Evolutionary conservation across 2,329 filamentous ascomycete genomes (phyloP).

Genomic region (Fusarium abutilonis): DNA sequence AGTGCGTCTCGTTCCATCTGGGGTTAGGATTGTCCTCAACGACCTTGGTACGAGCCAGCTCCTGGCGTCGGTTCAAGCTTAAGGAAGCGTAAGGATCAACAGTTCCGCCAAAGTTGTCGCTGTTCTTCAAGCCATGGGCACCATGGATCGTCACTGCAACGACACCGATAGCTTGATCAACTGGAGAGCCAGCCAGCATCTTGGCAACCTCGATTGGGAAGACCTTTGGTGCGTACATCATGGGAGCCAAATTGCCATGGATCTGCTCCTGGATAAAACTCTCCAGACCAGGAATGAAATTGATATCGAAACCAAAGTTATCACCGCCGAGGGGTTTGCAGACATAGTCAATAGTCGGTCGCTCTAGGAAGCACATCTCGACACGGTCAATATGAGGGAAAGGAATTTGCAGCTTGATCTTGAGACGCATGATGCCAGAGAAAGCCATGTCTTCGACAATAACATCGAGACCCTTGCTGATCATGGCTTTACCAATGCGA

Average conservation of each 20-base stretch:
- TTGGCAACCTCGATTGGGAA: constrained; percentile 99
- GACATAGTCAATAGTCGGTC: constrained; percentile 92
- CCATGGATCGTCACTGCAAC: constrained; percentile 91
- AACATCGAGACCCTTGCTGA: constrained; percentile 95
- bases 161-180: constrained; percentile 96
- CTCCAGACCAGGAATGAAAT: constrained; percentile 96
- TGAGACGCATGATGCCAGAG: constrained; percentile 93
- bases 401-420: constrained; percentile 95
- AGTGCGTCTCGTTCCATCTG: constrained; percentile 96
- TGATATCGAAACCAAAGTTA: constrained; percentile 96
- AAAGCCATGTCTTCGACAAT: constrained; percentile 99
- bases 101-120: constrained; percentile 90
- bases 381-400: constrained; percentile 96
- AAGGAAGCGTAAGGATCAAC: constrained; percentile 90
- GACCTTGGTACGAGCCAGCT: constrained; percentile 89
- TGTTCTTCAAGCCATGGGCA: constrained; percentile 91
- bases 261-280: constrained; percentile 96
- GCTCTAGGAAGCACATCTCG: constrained; percentile 93
- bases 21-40: constrained; percentile 86
- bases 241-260: constrained; percentile 89
- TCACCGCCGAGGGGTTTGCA: constrained; percentile 98
- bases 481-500: constrained; percentile 92
- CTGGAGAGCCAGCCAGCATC: constrained; percentile 92
- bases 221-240: constrained; percentile 98
- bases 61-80: constrained; percentile 82